A percentile compares a stretch with the other conserved stretches of the same genome.
Evolutionary conservation across 441 rosid species (phyloP).

Genomic region (Francoa sonchifolia): DNA sequence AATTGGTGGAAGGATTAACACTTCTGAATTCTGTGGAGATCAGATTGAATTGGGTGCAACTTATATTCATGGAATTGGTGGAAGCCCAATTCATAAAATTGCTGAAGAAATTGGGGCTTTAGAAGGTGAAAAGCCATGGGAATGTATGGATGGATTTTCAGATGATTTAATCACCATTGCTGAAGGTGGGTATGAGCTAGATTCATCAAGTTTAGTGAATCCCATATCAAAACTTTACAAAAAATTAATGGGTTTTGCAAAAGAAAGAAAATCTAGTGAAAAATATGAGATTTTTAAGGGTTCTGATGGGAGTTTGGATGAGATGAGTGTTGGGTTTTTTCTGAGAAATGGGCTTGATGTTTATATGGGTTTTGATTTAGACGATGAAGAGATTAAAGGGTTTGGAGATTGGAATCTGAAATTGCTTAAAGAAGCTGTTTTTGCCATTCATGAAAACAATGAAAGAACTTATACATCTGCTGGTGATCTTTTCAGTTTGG

Average conservation of each 20-base stretch:
- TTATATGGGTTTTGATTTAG: slow-evolving; percentile 34
- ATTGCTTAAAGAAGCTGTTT: slow-evolving; percentile 60
- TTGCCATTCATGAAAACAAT: slow-evolving; percentile 54
- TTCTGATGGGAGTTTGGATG: slow-evolving; percentile 19
- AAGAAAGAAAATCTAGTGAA: too few relatives aligned
- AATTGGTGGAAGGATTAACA: slow-evolving; percentile 86
- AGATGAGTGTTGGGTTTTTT: slow-evolving; percentile 59
- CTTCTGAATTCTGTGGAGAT: slow-evolving; percentile 76
- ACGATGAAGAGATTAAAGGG: slow-evolving; percentile 21
- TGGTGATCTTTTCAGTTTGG: slow-evolving; percentile 57
- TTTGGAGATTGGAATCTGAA: slow-evolving; percentile 39
- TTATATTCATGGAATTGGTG: slow-evolving; percentile 95
- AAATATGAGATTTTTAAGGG: too few relatives aligned
- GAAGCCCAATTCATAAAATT: slow-evolving; percentile 71
- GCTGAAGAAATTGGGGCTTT: slow-evolving; percentile 55
- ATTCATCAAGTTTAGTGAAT: slow-evolving; percentile 33
- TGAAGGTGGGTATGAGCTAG: slow-evolving; percentile 67
- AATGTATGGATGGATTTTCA: slow-evolving; percentile 71
- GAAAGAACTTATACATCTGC: slow-evolving; percentile 92
- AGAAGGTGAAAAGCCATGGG: slow-evolving; percentile 76
- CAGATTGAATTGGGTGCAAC: slow-evolving; percentile 95
- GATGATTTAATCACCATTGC: slow-evolving; percentile 40
- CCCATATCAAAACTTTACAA: slow-evolving; percentile 49
- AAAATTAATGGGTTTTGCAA: slow-evolving; percentile 65
- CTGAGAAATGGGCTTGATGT: slow-evolving; percentile 51